These are phyloP conservation scores for Calonectria crousiana DNA, from an alignment of 2,329 filamentous ascomycete species.

Conservation along the genomic window DNA sequence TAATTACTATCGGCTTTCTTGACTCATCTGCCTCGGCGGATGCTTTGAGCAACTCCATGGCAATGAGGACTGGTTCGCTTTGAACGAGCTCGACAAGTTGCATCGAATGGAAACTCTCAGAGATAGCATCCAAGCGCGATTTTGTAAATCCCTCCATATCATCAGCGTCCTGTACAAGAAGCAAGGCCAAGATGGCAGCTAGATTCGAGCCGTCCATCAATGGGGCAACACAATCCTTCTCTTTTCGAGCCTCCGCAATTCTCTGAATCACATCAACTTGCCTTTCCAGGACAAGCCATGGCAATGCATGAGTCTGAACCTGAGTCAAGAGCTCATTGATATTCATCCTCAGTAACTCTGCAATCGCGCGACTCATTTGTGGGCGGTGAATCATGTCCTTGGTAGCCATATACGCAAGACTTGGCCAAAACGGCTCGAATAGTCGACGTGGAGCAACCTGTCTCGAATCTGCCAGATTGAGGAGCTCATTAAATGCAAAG, in stretches of 20 bases:
- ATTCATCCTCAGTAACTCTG: conserved; percentile 82
- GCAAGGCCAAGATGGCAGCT: conserved; percentile 68
- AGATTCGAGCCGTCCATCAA: conserved; percentile 70
- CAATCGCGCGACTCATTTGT: conserved; percentile 84
- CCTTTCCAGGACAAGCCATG: conserved; percentile 85
- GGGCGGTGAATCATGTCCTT: conserved; percentile 85
- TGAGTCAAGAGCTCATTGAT: conserved; percentile 79
- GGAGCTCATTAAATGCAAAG: conserved; percentile 85
- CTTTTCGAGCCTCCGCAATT: conserved; percentile 82
- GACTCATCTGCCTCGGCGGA: conserved; percentile 76
- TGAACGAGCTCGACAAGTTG: conserved; percentile 78
- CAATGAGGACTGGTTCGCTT: conserved; percentile 79
- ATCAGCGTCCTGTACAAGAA: conserved; percentile 68
- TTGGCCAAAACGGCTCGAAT: conserved; percentile 90
- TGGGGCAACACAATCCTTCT: conserved; percentile 70
- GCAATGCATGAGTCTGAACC: conserved; percentile 85
- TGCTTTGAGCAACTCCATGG: conserved; percentile 85
- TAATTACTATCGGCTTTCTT: conserved; percentile 68
- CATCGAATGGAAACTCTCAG: conserved; percentile 75
- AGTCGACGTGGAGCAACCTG: conserved; percentile 74
- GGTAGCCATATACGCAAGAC: conserved; percentile 82
- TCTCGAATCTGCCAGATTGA: conserved; percentile 76
- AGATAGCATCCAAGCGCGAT: conserved; percentile 75
- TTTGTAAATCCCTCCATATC: conserved; percentile 75
- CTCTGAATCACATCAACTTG: conserved; percentile 83